Base-by-base conservation (phyloP, 1,284 basidiomycete genomes). In the Ceratobasidium sp. region DNA sequence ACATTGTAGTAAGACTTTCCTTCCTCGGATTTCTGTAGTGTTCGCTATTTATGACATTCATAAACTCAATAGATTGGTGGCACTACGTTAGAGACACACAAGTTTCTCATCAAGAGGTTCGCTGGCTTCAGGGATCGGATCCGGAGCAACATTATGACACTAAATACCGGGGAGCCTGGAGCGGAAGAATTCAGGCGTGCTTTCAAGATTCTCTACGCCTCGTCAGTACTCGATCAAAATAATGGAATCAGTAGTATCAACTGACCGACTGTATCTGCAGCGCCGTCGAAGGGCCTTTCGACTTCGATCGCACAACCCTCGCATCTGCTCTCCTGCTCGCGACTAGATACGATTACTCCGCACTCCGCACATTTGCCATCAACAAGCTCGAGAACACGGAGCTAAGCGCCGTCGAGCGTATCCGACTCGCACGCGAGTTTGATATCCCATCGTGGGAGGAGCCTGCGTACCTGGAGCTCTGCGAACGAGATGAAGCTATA, bases 141-240 rank as follows among this genome's bases (percentile, higher is more conserved):
- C 50, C 11, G 55, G 28, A 28, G 32, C 14, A 44, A 54, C 21
- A 49, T 55, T 30, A 55, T 55, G n/a, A 55, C 28, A 28, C 30
- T 55, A 14, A 8, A 18, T 2, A 7, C 30, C 8, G 54, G 21
- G 11, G 44, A 64, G 11, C 62, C 30, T n/a, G 46, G 30, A 30
- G 62, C 26, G n/a, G n/a, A n/a, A 1, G 47, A 50, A 35, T 49
- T 64, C 35, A 30, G 47, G 18, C 50, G 50, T 32, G 38, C 47
- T 30, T 64, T 64, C 62, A 64, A 64, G 32, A 38, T 64, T 21
- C 43, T 64, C 35, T 64, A 64, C 32, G 46, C 62, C 16, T 67
- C 63, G 63, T 67, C 16, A 67, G 63, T 46, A 13, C 13, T 46
- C 2, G 9, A 23, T 8, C 6, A 43, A 21, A 6, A 28, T 11